Evolutionary conservation across 306 rosid species (phyloP).

Genomic region (Styphnolobium japonicum): DNA sequence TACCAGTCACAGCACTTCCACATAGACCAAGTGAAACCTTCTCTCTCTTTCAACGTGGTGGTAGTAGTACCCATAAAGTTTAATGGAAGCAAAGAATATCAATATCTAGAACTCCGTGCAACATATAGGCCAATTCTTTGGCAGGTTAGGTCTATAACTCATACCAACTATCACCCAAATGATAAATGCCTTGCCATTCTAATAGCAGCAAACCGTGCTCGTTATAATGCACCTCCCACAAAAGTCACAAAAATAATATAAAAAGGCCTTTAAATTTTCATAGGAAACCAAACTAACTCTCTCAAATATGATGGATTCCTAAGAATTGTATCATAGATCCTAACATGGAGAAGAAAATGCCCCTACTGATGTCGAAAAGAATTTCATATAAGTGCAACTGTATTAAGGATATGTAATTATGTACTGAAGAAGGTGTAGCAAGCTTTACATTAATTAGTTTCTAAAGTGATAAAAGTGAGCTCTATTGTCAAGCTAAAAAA

Average conservation of each 20-base stretch:
- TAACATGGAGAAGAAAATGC: not conserved
- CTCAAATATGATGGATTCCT: not conserved
- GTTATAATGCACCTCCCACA: slow-evolving; percentile 94
- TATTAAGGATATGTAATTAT: not conserved
- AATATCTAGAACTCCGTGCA: slow-evolving; percentile 11
- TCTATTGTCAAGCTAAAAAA: not conserved
- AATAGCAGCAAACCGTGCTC: slow-evolving; percentile 90
- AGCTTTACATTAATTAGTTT: too few species aligned
- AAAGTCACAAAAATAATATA: slow-evolving; percentile 17
- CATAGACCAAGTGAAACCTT: not conserved
- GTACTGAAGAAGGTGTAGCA: too few species aligned
- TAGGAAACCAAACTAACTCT: not conserved
- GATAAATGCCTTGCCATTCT: slow-evolving; percentile 95
- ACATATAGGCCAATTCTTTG: not conserved
- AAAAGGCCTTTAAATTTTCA: not conserved
- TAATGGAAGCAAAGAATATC: slow-evolving; percentile 17
- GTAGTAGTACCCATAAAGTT: not conserved
- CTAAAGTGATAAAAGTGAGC: not conserved
- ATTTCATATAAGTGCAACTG: not conserved
- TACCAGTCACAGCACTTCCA: not conserved
- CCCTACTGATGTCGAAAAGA: not conserved
- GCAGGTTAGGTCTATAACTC: slow-evolving; percentile 23
- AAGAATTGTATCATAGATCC: not conserved
- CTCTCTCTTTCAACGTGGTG: slow-evolving; percentile 17
- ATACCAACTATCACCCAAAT: slow-evolving; percentile 90